Conservation (phyloP, 1,139 yeast species). For the Nakaseomyces uthaithaninus region DNA sequence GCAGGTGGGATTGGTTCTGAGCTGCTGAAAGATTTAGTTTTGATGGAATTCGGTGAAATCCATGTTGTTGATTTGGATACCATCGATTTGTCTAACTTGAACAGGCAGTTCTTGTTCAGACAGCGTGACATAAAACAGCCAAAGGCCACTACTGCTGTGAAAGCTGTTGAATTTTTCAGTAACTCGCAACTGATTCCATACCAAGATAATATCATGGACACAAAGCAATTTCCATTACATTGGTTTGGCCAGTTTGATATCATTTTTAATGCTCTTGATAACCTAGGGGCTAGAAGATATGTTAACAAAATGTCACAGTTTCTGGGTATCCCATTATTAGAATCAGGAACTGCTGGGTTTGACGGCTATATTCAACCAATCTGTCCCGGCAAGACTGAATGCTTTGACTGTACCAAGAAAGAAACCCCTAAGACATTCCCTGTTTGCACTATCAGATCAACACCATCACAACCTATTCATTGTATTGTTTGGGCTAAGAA, state of each 20-base stretch:
- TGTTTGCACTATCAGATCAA: constrained; percentile 92
- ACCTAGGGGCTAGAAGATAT: constrained; percentile 82
- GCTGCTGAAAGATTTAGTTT: constrained; percentile 70
- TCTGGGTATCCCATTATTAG: constrained; percentile 69
- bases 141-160: constrained; percentile 73
- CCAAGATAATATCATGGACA: constrained; percentile 84
- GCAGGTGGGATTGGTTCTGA: constrained; percentile 99
- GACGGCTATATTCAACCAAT: constrained; percentile 93
- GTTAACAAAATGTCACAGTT: constrained; percentile 79
- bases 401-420: constrained; percentile 86
- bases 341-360: constrained; percentile 92
- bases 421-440: constrained; percentile 88
- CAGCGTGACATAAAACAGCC: constrained; percentile 80
- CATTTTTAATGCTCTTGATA: constrained; percentile 88
- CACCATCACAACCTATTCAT: constrained; percentile 94
- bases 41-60: constrained; percentile 81
- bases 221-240: constrained; percentile 54
- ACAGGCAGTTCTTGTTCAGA: constrained; percentile 85
- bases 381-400: constrained; percentile 72
- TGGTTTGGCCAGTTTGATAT: constrained; percentile 80
- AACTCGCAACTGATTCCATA: constrained; percentile 64
- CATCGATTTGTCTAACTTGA: constrained; percentile 81
- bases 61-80: constrained; percentile 93
- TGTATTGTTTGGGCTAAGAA: constrained; percentile 98
- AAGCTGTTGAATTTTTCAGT: constrained; percentile 74